phyloP scores from a whole-genome alignment of 2,329 filamentous ascomycete species.

The Cladosporium sp. region DNA sequence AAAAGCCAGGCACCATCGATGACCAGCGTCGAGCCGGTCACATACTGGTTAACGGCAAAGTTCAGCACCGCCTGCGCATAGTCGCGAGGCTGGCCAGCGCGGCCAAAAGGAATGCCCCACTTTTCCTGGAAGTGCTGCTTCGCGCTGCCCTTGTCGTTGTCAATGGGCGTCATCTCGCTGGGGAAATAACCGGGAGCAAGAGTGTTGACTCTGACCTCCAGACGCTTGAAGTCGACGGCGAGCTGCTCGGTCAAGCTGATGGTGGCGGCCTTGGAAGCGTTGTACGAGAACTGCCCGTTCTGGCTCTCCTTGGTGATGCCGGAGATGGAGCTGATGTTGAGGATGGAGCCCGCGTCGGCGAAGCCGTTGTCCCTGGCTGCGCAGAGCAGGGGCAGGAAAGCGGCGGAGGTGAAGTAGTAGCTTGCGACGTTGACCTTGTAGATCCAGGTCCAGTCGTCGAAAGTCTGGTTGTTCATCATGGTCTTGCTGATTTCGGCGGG shows the following conservation, averaged over 20 bases:
- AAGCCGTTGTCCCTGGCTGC: constrained; percentile 45
- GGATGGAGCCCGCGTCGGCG: constrained; percentile 42
- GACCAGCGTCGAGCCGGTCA: constrained; percentile 63
- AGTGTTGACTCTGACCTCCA: constrained; percentile 58
- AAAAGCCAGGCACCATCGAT: constrained; percentile 63
- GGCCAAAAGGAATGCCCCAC: constrained; percentile 41
- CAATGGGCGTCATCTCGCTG: constrained; percentile 56
- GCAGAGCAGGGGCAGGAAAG: constrained; percentile 46
- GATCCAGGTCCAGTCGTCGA: constrained; percentile 46
- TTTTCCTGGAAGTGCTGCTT: constrained; percentile 42
- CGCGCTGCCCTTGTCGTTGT: constrained; percentile 53
- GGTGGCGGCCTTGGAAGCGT: constrained; percentile 51
- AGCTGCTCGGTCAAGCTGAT: constrained; percentile 59
- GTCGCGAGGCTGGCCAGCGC: constrained; percentile 41
- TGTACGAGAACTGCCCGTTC: constrained; percentile 48
- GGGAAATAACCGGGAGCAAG: constrained; percentile 60
- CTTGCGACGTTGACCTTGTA: constrained; percentile 49
- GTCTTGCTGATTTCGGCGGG: constrained; percentile 59
- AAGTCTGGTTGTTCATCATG: constrained; percentile 45
- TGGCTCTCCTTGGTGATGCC: constrained; percentile 48
- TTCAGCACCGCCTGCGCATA: constrained; percentile 58
- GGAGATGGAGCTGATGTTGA: constrained; percentile 49
- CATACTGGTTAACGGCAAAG: constrained; percentile 58
- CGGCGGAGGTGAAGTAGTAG: constrained; percentile 47
- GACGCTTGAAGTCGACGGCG: constrained; percentile 52